Evolutionary conservation across 495 filamentous ascomycete genomes (phyloP).

Genomic region (Cairneyella variabilis): DNA sequence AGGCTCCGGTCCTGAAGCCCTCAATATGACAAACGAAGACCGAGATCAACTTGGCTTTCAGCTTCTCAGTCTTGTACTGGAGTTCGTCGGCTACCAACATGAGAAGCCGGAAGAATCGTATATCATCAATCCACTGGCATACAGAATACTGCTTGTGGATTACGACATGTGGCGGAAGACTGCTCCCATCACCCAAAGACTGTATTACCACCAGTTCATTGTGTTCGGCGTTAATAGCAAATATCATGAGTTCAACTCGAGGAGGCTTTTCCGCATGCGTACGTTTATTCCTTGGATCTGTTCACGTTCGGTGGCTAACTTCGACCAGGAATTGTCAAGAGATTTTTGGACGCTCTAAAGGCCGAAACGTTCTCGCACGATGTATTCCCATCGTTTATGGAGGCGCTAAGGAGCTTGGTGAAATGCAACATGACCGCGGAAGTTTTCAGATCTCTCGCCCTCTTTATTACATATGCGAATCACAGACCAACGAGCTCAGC

Average conservation of each 20-base stretch:
- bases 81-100: conserved; percentile 82
- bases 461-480: conserved; percentile 90
- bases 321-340: conserved; percentile 76
- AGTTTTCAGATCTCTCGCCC: conserved; percentile 77
- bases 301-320: conserved; percentile 2
- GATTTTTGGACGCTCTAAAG: conserved; percentile 84
- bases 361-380: conserved; percentile 68
- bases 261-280: conserved; percentile 85
- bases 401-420: conserved; percentile 72
- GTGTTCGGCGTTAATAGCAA: conserved; percentile 81
- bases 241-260: conserved; percentile 85
- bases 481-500: conserved; percentile 56
- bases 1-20: conserved; percentile 27
- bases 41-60: conserved; percentile 62
- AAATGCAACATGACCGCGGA: conserved; percentile 76
- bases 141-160: conserved; percentile 86
- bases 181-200: conserved; percentile 64
- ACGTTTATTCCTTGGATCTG: conserved; percentile 42
- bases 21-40: conserved; percentile 45
- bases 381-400: conserved; percentile 68
- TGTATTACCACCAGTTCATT: conserved; percentile 91
- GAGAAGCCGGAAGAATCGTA: conserved; percentile 75
- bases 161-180: conserved; percentile 87
- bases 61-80: conserved; percentile 71
- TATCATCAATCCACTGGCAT: conserved; percentile 93